Evolutionary conservation across 1,284 basidiomycete genomes (phyloP), one percentile per base, ranked within the genome.

Genomic region (Trametes pubescens): DNA sequence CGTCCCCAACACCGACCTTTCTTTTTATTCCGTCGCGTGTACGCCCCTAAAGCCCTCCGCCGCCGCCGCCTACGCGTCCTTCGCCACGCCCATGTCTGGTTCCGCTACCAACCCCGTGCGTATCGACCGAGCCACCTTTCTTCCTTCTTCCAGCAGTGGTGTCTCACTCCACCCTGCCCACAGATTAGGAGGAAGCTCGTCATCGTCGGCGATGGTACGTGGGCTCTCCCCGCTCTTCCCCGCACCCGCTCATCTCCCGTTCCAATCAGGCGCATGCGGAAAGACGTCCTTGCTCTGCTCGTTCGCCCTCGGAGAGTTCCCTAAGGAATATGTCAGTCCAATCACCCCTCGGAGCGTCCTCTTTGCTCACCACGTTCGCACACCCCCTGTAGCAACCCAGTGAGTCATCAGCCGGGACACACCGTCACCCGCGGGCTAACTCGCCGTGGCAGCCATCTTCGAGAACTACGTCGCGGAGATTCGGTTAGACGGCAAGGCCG

Each of bases 381-480:
- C 5, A 10, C 16, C 9, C 5, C 9, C 22, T 60, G 2, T 46
- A 78, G 76, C 76, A 77, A 76, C 76, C 76, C 2, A 77, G 76
- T 77, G 44, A 65, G 76, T 73, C 8, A 21, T 4, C 8, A 13
- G 5, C 11, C 9, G 24, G 2, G 13, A 8, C 32, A n/a, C 43
- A 24, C 34, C 32, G 16, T 10, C 40, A 21, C 47, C 6, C n/a
- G 21, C 51, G 13, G 47, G 6, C 49, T 65, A 56, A 63, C 62
- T 57, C 66, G 77, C 48, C 32, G 73, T 74, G 66, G 64, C 80
- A 90, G 94, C 95, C 61, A 95, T 98, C 60, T 98, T 98, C 74
- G 96, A 98, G 81, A 99, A 99, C 77, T 99, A 98, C 78, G 96
- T 99, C 65, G 96, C 97, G 51, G 97, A 99, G 81, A 98, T 99